Percentiles rank a stretch among this genome's conserved stretches.
phyloP scores from a whole-genome alignment of 345 rosid species.

The Citrus hindsii region DNA sequence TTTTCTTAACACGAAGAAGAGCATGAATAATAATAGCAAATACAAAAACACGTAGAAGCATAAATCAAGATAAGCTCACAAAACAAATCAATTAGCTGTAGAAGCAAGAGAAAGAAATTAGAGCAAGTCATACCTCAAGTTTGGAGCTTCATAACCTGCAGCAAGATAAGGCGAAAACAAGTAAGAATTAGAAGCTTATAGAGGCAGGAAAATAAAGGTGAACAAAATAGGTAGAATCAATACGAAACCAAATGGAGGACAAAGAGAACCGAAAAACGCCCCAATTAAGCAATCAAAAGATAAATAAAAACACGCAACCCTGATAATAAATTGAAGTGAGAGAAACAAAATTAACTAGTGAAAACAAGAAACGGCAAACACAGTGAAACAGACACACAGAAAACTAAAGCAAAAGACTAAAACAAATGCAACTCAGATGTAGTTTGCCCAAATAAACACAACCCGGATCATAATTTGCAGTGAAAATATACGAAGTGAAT shows the following conservation, averaged over 20 bases:
- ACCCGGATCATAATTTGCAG: not conserved
- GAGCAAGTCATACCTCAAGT: constrained; percentile 50
- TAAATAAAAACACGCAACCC: not conserved
- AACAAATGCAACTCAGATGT: not conserved
- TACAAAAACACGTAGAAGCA: not conserved
- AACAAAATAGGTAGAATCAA: not conserved
- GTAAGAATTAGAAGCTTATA: not conserved
- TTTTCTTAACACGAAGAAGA: not conserved
- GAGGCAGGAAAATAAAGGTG: not conserved
- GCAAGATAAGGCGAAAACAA: constrained; percentile 17
- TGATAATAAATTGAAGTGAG: not conserved
- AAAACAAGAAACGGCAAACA: not conserved
- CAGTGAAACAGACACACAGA: too few species aligned
- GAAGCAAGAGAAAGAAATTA: too few species aligned
- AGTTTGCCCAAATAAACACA: not conserved
- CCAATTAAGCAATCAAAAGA: not conserved
- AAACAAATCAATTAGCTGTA: not conserved
- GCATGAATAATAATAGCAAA: too few species aligned
- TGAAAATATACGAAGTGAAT: not conserved
- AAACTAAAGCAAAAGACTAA: not conserved
- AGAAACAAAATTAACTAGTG: not conserved
- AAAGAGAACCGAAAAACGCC: not conserved
- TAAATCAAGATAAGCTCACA: not conserved
- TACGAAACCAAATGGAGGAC: not conserved
- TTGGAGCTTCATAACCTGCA: constrained; percentile 89